A percentile compares a stretch with the other conserved stretches of the same genome.
Evolutionary conservation across 495 filamentous ascomycete species (phyloP).

Genomic region (Thozetella sp.): DNA sequence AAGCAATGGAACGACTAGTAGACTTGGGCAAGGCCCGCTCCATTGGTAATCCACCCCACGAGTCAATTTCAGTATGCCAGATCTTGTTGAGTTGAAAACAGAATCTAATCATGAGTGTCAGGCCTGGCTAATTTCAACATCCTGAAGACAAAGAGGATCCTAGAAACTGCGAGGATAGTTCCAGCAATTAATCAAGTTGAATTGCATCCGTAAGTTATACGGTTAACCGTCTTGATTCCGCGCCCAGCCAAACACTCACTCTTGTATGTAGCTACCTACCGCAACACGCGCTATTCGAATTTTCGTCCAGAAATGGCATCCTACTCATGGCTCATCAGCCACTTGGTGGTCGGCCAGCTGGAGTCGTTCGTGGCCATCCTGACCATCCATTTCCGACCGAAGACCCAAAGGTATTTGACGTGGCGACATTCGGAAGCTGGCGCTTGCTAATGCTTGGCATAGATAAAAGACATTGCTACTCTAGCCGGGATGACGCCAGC

Average conservation of each 20-base stretch:
- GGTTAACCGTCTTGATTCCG: background rate
- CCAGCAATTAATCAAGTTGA: constrained; percentile 42
- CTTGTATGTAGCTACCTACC: constrained; percentile 29
- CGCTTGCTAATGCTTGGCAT: constrained; percentile 1
- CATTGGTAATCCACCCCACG: constrained; percentile 21
- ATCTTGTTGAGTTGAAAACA: no score
- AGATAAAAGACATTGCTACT: constrained; percentile 26
- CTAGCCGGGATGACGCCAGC: constrained; percentile 22
- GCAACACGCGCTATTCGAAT: constrained; percentile 47
- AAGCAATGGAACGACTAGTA: constrained; percentile 33
- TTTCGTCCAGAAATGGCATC: constrained; percentile 56
- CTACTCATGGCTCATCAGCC: constrained; percentile 69
- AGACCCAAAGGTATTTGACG: constrained; percentile 16
- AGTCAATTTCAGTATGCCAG: background rate
- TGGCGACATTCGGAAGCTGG: background rate
- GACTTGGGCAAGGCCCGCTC: constrained; percentile 25
- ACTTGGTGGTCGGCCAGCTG: constrained; percentile 46
- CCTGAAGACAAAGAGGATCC: constrained; percentile 27
- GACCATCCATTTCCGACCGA: constrained; percentile 28
- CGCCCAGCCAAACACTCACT: background rate
- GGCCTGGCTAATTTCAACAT: constrained; percentile 41
- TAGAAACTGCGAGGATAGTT: constrained; percentile 26
- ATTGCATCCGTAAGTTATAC: constrained; percentile 29
- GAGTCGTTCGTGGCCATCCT: constrained; percentile 23
- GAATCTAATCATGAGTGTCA: constrained; percentile 6